Evolutionary conservation across 2,329 filamentous ascomycete species (phyloP), one percentile per base, ranked within the genome.

Genomic region (Talaromyces sp.): DNA sequence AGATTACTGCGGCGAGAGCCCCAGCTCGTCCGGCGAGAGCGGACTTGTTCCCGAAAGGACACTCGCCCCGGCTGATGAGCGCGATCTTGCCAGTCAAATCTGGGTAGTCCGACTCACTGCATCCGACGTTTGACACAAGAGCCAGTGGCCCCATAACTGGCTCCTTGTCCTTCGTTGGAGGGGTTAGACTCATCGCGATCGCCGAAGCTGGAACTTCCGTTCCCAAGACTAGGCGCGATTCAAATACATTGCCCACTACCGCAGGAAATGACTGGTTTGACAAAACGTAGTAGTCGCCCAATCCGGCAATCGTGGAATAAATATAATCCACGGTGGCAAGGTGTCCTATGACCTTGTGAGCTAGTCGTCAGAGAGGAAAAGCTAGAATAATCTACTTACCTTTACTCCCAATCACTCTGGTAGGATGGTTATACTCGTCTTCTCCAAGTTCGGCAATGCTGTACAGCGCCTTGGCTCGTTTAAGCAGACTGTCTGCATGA

Each of bases 31-130:
- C 89, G 6, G 91, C 90, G 14, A 85, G 79, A 62, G 83, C 83
- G 1, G 89, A 89, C 79, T 95, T 95, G 66, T 82, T 77, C 11
- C 88, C 90, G 70, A 94, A 95, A 8, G 86, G 70, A 73, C 91
- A 95, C 1, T 78, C 82, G 62, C 91, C 91, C 63, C 91, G 87
- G 35, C 83, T 81, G 68, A 95, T 84, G 43, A 95, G 81, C 10
- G 89, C 90, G 66, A 95, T 88, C 65, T 86, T 86, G 59, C 87
- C 89, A 10, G 79, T 75, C 3, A 89, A 78, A 1, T 79, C 76
- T 1, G 90, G 85, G 73, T 87, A 93, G 76, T 93, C 89, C 2
- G 82, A 79, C 68, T 79, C 76, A 16, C 83, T 73, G 74, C 90
- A 93, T 56, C 90, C 90, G 5, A 86, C 75, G 71, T 88, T 87